Conservation (phyloP, 441 rosid species). For the Corymbia citriodora region DNA sequence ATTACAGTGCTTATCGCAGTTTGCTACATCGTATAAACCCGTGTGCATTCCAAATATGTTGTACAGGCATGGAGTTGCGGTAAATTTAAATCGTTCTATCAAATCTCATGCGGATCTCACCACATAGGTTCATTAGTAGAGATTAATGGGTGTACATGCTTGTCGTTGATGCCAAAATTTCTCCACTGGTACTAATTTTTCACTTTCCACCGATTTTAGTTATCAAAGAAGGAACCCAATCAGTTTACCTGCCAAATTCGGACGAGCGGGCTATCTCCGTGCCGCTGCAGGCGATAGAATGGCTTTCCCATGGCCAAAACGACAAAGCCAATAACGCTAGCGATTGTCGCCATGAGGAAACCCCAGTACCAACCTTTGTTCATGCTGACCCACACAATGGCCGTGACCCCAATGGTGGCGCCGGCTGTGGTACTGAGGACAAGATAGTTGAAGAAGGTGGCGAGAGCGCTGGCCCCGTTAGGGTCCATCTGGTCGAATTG, state of each 20-base stretch:
- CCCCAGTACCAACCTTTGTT: slow-evolving; percentile 40
- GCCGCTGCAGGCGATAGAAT: slow-evolving; percentile 23
- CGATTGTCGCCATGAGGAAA: slow-evolving; percentile 28
- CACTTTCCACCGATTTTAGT: not conserved
- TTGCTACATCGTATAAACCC: not conserved
- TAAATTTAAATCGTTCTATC: not conserved
- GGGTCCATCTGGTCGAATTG: slow-evolving; percentile 46
- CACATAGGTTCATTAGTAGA: not conserved
- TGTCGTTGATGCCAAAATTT: not conserved
- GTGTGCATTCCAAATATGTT: not conserved
- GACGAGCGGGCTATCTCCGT: slow-evolving; percentile 26
- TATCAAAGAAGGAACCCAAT: not conserved
- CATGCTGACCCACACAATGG: slow-evolving; percentile 32
- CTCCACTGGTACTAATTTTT: not conserved
- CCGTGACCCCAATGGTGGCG: slow-evolving; percentile 40
- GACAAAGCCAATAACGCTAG: slow-evolving; percentile 21
- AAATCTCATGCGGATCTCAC: not conserved
- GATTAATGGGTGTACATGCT: not conserved
- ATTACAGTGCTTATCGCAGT: not conserved
- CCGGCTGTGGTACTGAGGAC: slow-evolving; percentile 26
- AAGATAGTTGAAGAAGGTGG: slow-evolving; percentile 40
- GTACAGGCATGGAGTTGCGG: not conserved
- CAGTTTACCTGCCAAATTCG: not conserved
- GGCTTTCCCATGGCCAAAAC: slow-evolving; percentile 38
- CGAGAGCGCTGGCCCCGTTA: slow-evolving; percentile 27